Evolutionary conservation across 257 asterid genomes (phyloP).

Genomic region (Solanum sitiens): DNA sequence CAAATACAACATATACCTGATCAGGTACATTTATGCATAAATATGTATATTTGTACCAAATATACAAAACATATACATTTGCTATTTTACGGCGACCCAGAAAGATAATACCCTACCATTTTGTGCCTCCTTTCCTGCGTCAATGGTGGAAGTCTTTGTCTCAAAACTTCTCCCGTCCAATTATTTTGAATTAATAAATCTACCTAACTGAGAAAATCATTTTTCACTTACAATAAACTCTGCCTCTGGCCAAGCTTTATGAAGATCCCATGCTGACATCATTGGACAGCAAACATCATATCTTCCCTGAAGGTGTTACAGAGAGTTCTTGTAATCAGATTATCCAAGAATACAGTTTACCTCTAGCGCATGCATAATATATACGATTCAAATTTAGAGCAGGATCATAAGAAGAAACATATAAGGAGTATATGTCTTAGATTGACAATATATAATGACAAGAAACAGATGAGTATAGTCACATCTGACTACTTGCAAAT

Average conservation of each 20-base stretch:
- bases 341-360: not conserved
- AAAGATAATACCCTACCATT: not conserved
- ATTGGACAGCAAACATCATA: slow-evolving; percentile 88
- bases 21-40: not conserved
- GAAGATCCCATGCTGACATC: slow-evolving; percentile 99
- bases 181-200: not conserved
- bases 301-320: slow-evolving; percentile 61
- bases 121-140: not conserved
- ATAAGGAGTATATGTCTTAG: not conserved
- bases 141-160: not conserved
- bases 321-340: not conserved
- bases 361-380: not conserved
- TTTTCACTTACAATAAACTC: slow-evolving; percentile 57
- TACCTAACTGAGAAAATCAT: slow-evolving; percentile 1
- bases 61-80: not conserved
- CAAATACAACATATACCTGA: not conserved
- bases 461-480: not conserved
- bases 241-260: slow-evolving; percentile 97
- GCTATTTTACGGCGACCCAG: not conserved
- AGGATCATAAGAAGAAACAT: not conserved
- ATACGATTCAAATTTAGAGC: not conserved
- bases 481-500: not conserved
- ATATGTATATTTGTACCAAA: not conserved
- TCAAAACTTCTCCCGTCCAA: not conserved
- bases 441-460: not conserved